A percentile compares a stretch with the other conserved stretches of the same genome.
These are phyloP conservation scores for Galerina sulciceps DNA, from an alignment of 768 basidiomycete species.

Conservation along the genomic window DNA sequence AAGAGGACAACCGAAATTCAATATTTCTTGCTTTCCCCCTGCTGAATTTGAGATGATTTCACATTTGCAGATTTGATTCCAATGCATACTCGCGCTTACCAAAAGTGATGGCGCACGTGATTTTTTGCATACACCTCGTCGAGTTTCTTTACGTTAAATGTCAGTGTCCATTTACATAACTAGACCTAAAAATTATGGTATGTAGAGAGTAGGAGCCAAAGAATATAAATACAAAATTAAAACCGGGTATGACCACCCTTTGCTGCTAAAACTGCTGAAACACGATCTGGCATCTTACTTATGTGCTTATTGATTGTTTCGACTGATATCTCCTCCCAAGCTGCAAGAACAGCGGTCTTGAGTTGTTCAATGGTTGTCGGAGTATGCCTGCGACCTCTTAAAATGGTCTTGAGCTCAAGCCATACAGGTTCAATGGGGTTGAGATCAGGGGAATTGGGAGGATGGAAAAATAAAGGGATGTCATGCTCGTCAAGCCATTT, in stretches of 20 bases:
- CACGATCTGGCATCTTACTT: too few species aligned
- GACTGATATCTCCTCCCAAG: background rate
- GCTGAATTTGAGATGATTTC: too few species aligned
- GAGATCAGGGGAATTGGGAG: constrained; percentile 31
- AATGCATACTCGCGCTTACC: background rate
- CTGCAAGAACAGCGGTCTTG: background rate
- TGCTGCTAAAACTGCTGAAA: too few species aligned
- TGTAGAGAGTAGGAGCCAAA: background rate
- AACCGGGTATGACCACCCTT: too few species aligned
- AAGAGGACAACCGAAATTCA: too few species aligned
- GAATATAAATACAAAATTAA: background rate
- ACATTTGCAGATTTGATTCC: too few species aligned
- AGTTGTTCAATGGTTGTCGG: background rate
- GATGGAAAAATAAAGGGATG: constrained; percentile 27
- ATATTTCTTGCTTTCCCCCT: too few species aligned
- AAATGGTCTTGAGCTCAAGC: constrained; percentile 27
- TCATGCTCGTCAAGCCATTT: constrained; percentile 22
- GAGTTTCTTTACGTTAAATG: background rate
- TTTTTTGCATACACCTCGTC: background rate
- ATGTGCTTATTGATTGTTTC: too few species aligned
- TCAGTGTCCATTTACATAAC: background rate
- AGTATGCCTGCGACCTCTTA: too few species aligned
- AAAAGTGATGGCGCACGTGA: background rate
- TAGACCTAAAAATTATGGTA: background rate
- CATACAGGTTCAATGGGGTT: constrained; percentile 34